Evolutionary conservation across 768 basidiomycete species (phyloP), one percentile per base, ranked within the genome.

Genomic region (Phallus indusiatus): DNA sequence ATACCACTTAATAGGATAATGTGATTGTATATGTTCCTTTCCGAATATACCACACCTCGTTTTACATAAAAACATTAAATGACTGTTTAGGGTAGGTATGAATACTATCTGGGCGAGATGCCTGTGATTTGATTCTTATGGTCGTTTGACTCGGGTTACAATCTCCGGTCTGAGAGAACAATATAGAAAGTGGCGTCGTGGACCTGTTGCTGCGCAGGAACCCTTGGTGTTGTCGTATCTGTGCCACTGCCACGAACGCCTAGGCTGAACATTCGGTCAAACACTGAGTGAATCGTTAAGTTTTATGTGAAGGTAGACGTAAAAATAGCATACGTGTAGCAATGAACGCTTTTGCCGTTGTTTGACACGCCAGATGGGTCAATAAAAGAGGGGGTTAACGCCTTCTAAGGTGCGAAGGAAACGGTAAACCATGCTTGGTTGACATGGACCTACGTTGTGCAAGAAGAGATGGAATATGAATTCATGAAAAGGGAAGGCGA

Each of bases 381-480:
- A 96, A 80, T 8, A 86, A 80, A 46, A 97, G 75, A 7, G 89
- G 1, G 94, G 94, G 64, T 88, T 93, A 62, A 94, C 82, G 20
- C 90, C 91, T 70, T 97, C 94, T 11, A 97, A 78, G 70, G 86
- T 87, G 50, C 94, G 82, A 36, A 95, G 80, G 73, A 93, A 95
- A 28, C 94, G 88, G 68, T 86, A 94, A 21, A 93, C 88, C 86
- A 94, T 92, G 34, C 88, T 90, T 0, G 91, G 90, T 73, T 91
- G 90, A 60, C 86, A 88, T 1, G 89, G 88, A 6, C 88, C 86
- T 89, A 54, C 18, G 48, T 21, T 18, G 48, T 16, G 7, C n/a
- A 35, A 21, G 36, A 18, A 56, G 21, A 36, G 59, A 21, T 22
- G 62, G 64, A 55, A 18, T 48, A 22, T 18, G 24, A 49, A 36